Percentiles rank a stretch among this genome's conserved stretches.
Conservation (phyloP, 169 alveolate genomes). For the Perkinsus chesapeaki region DNA sequence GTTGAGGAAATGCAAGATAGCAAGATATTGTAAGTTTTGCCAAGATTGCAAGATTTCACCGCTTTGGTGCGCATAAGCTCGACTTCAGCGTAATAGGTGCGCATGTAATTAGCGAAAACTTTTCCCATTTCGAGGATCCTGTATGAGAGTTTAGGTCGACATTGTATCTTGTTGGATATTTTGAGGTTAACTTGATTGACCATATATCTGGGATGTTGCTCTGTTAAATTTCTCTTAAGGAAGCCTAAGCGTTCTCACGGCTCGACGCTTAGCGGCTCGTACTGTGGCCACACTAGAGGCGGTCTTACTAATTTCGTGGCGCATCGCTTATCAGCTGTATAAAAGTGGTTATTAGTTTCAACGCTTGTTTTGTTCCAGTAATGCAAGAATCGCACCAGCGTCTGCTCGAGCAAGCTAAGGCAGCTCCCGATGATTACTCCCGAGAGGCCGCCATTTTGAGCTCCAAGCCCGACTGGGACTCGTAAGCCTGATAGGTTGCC, state of each 20-base stretch:
- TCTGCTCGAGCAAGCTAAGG: conserved; percentile 1
- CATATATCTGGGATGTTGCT: no score
- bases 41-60: background rate
- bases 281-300: background rate
- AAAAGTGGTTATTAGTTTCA: background rate
- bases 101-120: background rate
- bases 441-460: background rate
- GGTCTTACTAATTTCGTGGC: background rate
- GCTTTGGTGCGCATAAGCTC: conserved; percentile 5
- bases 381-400: background rate
- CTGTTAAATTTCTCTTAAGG: no score
- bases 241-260: no score
- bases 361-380: background rate
- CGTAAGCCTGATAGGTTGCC: background rate
- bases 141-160: no score
- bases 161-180: no score
- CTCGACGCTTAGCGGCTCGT: no score
- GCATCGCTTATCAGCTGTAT: background rate
- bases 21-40: background rate
- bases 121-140: no score
- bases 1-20: background rate
- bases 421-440: background rate
- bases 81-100: background rate
- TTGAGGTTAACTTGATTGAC: no score
- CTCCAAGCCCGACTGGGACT: background rate